Conservation (phyloP, 1,139 yeast species). For the Pichia sp. region DNA sequence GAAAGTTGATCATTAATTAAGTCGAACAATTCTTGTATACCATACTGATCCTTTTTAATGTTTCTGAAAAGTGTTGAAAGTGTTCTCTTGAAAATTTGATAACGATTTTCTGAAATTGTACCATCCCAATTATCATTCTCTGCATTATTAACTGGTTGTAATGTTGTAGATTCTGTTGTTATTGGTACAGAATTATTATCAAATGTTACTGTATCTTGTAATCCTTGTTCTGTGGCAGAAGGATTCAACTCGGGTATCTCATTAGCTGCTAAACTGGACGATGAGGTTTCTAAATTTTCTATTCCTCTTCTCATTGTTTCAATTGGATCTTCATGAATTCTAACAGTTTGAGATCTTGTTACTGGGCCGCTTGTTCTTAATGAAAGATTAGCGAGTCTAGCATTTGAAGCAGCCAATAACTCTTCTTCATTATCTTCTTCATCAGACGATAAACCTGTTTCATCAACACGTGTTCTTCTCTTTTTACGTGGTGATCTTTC, state of each 20-base stretch:
- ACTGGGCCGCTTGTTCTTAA: neutral
- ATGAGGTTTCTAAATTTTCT: constrained; percentile 18
- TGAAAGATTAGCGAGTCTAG: neutral
- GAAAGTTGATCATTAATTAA: constrained; percentile 35
- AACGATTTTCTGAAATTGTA: constrained; percentile 28
- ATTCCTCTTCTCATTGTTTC: constrained; percentile 22
- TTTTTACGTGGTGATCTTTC: constrained; percentile 26
- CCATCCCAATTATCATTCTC: constrained; percentile 19
- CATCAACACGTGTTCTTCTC: constrained; percentile 21
- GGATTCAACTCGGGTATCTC: no score
- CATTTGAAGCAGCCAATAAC: neutral
- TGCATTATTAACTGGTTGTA: constrained; percentile 24
- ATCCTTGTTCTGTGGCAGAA: no score
- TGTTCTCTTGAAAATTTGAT: constrained; percentile 26
- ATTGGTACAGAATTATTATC: neutral
- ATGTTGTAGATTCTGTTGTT: neutral
- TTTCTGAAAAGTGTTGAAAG: constrained; percentile 25
- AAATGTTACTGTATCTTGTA: neutral
- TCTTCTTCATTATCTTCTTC: constrained; percentile 15
- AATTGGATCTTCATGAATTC: constrained; percentile 24
- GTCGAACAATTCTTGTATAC: constrained; percentile 19
- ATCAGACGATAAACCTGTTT: constrained; percentile 12
- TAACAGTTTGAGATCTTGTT: constrained; percentile 12
- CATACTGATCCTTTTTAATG: constrained; percentile 20
- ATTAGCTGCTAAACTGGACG: no score